Conservation (phyloP, 441 rosid species). For the Erodium texanum region DNA sequence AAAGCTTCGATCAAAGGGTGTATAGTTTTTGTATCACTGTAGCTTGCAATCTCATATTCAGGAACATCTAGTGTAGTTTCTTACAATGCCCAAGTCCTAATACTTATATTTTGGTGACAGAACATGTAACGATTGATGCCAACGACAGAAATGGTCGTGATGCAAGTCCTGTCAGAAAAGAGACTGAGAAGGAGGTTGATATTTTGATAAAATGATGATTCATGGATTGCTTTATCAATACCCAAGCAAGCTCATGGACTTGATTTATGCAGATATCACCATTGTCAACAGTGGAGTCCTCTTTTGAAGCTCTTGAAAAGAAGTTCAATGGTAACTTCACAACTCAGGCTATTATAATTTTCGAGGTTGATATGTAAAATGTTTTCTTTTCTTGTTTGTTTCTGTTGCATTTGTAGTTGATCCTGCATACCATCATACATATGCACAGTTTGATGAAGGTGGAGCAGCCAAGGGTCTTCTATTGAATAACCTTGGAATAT, state of each 20-base stretch:
- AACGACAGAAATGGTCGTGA: constrained; percentile 31
- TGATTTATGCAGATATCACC: constrained; percentile 63
- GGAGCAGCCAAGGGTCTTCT: constrained; percentile 90
- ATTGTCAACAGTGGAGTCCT: constrained; percentile 65
- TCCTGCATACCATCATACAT: constrained; percentile 89
- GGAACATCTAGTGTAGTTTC: background rate
- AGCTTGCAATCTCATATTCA: background rate
- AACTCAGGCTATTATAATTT: background rate
- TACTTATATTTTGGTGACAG: background rate
- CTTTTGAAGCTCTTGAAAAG: constrained; percentile 81
- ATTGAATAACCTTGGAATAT: constrained; percentile 83
- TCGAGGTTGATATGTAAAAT: background rate
- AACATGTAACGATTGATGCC: constrained; percentile 40
- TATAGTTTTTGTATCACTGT: background rate
- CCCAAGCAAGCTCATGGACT: constrained; percentile 19
- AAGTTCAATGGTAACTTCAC: constrained; percentile 65
- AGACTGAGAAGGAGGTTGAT: constrained; percentile 56
- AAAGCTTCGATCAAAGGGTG: background rate
- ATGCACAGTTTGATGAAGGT: constrained; percentile 96
- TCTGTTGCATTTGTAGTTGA: constrained; percentile 89
- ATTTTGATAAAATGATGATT: constrained; percentile 12
- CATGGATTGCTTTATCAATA: constrained; percentile 3
- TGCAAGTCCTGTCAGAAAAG: constrained; percentile 53
- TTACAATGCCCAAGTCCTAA: background rate
- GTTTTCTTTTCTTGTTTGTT: background rate